phyloP scores from a whole-genome alignment of 129 eudicot genomes.

The Lactuca sativa region DNA sequence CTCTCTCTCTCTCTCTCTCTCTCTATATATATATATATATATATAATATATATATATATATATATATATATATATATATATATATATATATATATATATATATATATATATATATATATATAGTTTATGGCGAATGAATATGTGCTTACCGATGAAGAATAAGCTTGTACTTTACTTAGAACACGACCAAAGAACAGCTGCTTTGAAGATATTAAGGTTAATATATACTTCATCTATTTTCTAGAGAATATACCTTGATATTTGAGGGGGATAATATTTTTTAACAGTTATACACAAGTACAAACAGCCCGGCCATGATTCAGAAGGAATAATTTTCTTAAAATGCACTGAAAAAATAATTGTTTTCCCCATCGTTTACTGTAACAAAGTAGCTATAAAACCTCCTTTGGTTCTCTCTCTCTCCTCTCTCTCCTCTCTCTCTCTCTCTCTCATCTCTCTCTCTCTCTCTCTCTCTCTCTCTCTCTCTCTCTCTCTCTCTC shows the following conservation, averaged over 20 bases:
- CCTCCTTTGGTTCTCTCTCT: not conserved
- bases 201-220: slow-evolving; percentile 46
- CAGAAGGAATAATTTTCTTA: slow-evolving; percentile 24
- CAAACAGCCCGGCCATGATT: slow-evolving; percentile 31
- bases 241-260: slow-evolving; percentile 23
- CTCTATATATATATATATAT: not conserved
- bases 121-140: slow-evolving; percentile 14
- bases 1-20: not conserved
- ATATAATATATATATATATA: not conserved
- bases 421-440: not conserved
- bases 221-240: slow-evolving; percentile 7
- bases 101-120: not conserved
- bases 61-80: not conserved
- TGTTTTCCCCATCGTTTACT: slow-evolving; percentile 12
- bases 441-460: slow-evolving; percentile 13
- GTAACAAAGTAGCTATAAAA: slow-evolving; percentile 23
- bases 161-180: slow-evolving; percentile 15
- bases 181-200: slow-evolving; percentile 20
- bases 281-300: slow-evolving; percentile 19
- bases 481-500: slow-evolving; percentile 6
- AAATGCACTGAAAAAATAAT: not conserved
- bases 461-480: slow-evolving; percentile 1
- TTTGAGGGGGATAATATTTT: slow-evolving; percentile 22
- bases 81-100: not conserved
- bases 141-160: slow-evolving; percentile 13